Evolutionary conservation across 257 asterid genomes (phyloP), one percentile per base, ranked within the genome.

Genomic region (Ballota nigra): DNA sequence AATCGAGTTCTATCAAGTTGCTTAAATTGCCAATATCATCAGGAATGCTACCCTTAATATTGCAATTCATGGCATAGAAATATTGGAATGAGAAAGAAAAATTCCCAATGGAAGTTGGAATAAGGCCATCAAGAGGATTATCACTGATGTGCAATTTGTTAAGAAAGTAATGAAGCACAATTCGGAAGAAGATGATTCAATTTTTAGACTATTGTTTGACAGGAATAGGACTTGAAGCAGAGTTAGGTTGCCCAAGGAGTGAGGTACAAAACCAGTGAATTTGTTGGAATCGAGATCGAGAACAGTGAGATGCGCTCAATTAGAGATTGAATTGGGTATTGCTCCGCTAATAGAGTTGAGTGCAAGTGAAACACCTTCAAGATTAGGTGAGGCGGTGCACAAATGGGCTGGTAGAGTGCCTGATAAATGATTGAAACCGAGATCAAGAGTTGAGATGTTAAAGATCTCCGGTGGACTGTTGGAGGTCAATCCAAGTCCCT

Each of bases 71-170:
- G 24, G 16, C 70, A 24, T 2, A 3, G 1, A 80, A 31, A 5
- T 0, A 6, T 4, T 28, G 8, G 5, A 82, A 20, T 0, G 74
- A 71, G 12, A 71, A 33, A 11, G 85, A 81, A 2, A 81, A 59
- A 23, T 81, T 81, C 10, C 83, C 83, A 10, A 81, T 11, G 33
- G 83, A 74, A 7, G 51, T 1, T 10, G 83, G 83, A 49, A 81
- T 61, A 3, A 8, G 7, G 2, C 72, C 68, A 7, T 62, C 8
- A 0, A 72, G 10, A 15, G 72, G 77, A 58, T 75, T 82, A 18
- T 20, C 5, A 24, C 0, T 1, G 0, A 82, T 63, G 20, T 56
- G 69, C 82, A 79, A 4, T 63, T 71, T 7, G 77, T 47, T 64
- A 81, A 63, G 11, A 80, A 78, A 70, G 75, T 64, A 9, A 80